Evolutionary conservation across 2,329 filamentous ascomycete species (phyloP), one percentile per base, ranked within the genome.

Genomic region (Cytospora piceicola): DNA sequence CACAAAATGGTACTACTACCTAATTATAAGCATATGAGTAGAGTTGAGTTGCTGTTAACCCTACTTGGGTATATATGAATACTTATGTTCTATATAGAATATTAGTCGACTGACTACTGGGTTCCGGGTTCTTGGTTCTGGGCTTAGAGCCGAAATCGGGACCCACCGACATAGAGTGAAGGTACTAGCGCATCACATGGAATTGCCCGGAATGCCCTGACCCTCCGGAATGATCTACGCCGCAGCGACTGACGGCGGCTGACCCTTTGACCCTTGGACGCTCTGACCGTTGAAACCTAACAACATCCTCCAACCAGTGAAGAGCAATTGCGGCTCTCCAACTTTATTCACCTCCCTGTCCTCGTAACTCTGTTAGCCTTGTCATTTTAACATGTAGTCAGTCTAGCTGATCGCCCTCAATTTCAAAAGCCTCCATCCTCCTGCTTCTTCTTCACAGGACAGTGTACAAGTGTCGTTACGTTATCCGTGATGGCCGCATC

Each of bases 401-500:
- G 46, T 24, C 46, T 49, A 49, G 46, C 46, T 49, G n/a, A 24
- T 22, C 20, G 3, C 46, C n/a, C 46, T 5, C 46, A 42, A 42
- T 36, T 15, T 36, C 46, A 5, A 49, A 49, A 49, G 8, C 46
- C n/a, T 49, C 46, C n/a, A 1, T 8, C 46, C 46, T 14, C n/a
- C 46, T 14, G n/a, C 46, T 24, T 14, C 53, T 39, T 57, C 15
- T 9, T 51, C 8, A 2, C 15, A 14, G 22, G 27, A 15, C 24
- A 15, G 51, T 24, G 22, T 29, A 30, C 24, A n/a, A n/a, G 34
- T 24, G 34, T 20, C 29, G 30, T 36, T 29, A 8, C 39, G 39
- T 42, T 42, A n/a, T 42, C 30, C 22, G 51, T 24, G 34, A 76
- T 73, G 78, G 74, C 70, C 72, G 65, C 72, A 24, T 56, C 57